Evolutionary conservation across 2,329 filamentous ascomycete species (phyloP), one percentile per base, ranked within the genome.

Genomic region (Aureobasidium musti): DNA sequence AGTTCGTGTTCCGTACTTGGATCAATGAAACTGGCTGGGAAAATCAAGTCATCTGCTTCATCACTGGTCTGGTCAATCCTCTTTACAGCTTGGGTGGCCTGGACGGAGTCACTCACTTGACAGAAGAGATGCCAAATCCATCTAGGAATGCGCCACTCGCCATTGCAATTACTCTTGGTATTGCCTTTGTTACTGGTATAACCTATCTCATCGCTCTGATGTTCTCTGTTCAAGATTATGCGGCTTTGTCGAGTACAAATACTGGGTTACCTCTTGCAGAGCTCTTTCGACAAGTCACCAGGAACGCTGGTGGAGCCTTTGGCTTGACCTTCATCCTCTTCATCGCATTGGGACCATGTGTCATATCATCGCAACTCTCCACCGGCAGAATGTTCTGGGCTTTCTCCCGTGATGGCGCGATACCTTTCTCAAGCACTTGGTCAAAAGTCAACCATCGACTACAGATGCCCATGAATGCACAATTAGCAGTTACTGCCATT

Each of bases 41-140:
- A 1, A 65, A 56, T 74, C 79, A 84, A 56, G 83, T 83, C 1
- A 81, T 86, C 0, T 80, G 81, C 23, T 86, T 83, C 82, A 86
- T 86, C 69, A 80, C 82, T 0, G 84, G 84, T 6, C 79, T 86
- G 1, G 79, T 86, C 0, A 84, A 86, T 69, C 81, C 82, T 2
- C 84, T 84, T 0, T 86, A 86, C 65, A 83, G 82, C 2, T 74
- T 85, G 21, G 84, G 82, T 0, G 84, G 84, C 1, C 86, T 86
- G 67, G 84, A 87, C 70, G 82, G 83, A 0, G 83, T 84, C 35
- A 84, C 86, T 35, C 84, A 87, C 71, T 81, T 86, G 77, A 81
- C 84, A 2, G 84, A 86, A 69, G 84, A 86, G 70, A 83, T 86
- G 2, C 83, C 83, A 1, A 75, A 78, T 5, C 83, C 84, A 1